Evolutionary conservation across 2,329 filamentous ascomycete genomes (phyloP).

Genomic region (Calonectria henricotiae): DNA sequence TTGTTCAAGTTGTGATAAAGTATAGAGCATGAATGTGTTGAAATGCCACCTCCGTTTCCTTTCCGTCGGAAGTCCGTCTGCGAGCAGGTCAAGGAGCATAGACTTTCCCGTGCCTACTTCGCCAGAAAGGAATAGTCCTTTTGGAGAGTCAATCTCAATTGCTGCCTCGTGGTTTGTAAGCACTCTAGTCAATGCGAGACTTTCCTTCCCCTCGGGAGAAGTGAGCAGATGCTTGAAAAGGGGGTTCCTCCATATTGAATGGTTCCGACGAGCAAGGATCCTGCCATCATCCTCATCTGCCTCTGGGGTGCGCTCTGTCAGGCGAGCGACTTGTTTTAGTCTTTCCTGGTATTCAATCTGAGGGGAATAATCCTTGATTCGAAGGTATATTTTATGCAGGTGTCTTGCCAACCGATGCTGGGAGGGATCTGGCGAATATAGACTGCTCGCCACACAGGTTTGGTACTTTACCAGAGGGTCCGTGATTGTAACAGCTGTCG

Average conservation of each 20-base stretch:
- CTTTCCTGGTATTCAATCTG: constrained; percentile 78
- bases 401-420: constrained; percentile 84
- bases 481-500: constrained; percentile 73
- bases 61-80: constrained; percentile 81
- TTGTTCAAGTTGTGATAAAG: constrained; percentile 79
- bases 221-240: constrained; percentile 75
- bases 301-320: constrained; percentile 57
- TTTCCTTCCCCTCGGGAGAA: constrained; percentile 70
- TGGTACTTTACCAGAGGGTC: constrained; percentile 86
- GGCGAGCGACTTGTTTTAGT: constrained; percentile 73
- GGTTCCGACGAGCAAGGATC: constrained; percentile 67
- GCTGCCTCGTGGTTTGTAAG: constrained; percentile 81
- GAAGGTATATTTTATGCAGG: constrained; percentile 82
- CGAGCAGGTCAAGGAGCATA: constrained; percentile 89
- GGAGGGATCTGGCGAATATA: constrained; percentile 79
- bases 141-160: constrained; percentile 80
- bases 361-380: constrained; percentile 85
- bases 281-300: constrained; percentile 54
- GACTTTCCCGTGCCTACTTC: constrained; percentile 89
- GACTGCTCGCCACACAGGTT: constrained; percentile 77
- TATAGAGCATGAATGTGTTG: constrained; percentile 89
- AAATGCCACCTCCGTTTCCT: constrained; percentile 87
- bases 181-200: constrained; percentile 77
- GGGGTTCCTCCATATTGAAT: constrained; percentile 73
- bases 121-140: constrained; percentile 83